Base-by-base conservation (phyloP, 1,284 basidiomycete species). In the Laetiporus sulphureus region DNA sequence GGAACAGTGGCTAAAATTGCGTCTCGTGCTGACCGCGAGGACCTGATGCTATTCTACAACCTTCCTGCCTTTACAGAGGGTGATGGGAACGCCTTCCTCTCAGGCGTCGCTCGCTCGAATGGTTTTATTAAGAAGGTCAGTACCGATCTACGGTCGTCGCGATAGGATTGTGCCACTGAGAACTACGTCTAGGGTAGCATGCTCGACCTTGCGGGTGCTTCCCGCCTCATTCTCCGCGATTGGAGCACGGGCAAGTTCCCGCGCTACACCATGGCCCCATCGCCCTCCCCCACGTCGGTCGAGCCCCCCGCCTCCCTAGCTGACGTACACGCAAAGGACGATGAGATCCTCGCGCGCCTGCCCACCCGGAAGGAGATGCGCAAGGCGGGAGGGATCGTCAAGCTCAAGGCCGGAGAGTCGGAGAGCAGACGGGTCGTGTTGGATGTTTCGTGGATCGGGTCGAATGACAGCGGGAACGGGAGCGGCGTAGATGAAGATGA, bases 41-140 rank as follows among this genome's bases (percentile, higher is more conserved):
- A 95, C 62, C 69, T 96, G 36, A 93, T 94, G 86, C 68, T 95
- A 34, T 71, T 84, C 41, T 95, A 94, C 69, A 84, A 78, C 56
- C 72, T 94, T n/a, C 88, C 93, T 11, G 85, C 83, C 18, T 94
- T 94, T 59, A 57, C 74, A n/a, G 69, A 72, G 31, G 80, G 82
- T 2, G 81, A 92, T 49, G 64, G 77, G 13, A 73, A 75, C 37
- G 78, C 82, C 0, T 94, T 98, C 73, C 71, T 98, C 29, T 75
- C 85, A 27, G 81, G 82, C 40, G 69, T 97, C 25, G 92, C 94
- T 1, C 80, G 93, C 31, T 73, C 83, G 11, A 75, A 81, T 44
- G 82, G 84, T 38, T 72, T 91, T 24, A 68, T 93, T n/a, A 89
- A 84, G 65, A 93, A 88, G 75, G 87, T 84, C 3, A 30, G 31